Conservation (phyloP, 1,284 basidiomycete genomes). For the Agroathelia rolfsii region DNA sequence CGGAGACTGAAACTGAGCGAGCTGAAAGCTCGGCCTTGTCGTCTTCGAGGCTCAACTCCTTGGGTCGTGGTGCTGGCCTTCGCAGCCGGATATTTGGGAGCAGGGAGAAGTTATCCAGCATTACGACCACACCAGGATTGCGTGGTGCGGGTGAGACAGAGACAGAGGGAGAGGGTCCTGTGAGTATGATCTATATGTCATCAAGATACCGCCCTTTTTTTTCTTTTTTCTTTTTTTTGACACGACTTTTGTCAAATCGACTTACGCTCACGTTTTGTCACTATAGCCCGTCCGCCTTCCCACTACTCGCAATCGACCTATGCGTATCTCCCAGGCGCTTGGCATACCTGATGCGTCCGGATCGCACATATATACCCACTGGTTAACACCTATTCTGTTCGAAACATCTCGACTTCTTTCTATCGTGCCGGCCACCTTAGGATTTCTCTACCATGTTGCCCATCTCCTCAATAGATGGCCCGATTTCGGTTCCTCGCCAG, state of each 20-base stretch:
- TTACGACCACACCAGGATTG: conserved; percentile 52
- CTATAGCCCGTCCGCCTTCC: conserved; percentile 46
- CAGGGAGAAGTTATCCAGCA: too few species aligned
- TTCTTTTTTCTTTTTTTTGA: conserved; percentile 1
- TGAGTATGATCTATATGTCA: too few species aligned
- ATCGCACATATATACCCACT: too few species aligned
- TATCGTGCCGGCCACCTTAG: conserved; percentile 59
- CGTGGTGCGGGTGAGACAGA: conserved; percentile 66
- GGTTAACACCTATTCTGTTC: conserved; percentile 32
- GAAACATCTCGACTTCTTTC: conserved; percentile 50
- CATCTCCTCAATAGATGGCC: conserved; percentile 53
- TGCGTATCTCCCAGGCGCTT: too few species aligned
- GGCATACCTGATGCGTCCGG: too few species aligned
- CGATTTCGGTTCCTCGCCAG: too few species aligned
- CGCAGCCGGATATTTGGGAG: too few species aligned
- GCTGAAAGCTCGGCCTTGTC: too few species aligned
- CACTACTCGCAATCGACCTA: conserved; percentile 46
- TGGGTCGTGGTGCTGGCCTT: too few species aligned
- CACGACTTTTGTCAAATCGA: conserved; percentile 5
- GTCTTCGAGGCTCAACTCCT: too few species aligned
- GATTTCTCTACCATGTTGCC: conserved; percentile 50
- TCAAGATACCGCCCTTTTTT: conserved; percentile 7
- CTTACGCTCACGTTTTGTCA: conserved; percentile 1
- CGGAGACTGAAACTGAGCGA: too few species aligned
- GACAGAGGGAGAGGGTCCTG: conserved; percentile 66